Base-by-base conservation (phyloP, 2,329 filamentous ascomycete genomes). In the Xylariaceae sp. region DNA sequence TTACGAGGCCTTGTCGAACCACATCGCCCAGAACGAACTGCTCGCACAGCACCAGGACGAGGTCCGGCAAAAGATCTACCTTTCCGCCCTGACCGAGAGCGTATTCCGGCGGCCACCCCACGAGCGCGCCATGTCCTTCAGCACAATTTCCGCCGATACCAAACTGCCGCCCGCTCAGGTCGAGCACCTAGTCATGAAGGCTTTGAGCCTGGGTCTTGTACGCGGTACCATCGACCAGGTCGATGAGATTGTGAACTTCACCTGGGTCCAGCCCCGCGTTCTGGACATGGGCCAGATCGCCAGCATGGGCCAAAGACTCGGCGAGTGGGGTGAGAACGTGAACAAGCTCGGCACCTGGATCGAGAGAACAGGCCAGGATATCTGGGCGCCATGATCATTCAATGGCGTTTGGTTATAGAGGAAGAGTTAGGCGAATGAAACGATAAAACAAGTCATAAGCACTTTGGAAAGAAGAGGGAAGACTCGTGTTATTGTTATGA, bases 241-340 rank as follows among this genome's bases (percentile, higher is more conserved):
- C 37, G 91, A 91, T 52, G 88, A 92, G 75, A 86, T 97, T 66
- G 94, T 94, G 49, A 86, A 92, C 73, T 97, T 99, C 76, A 93
- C 93, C 70, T 99, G 94, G 94, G 94, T 99, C 60, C 94, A 99
- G 78, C 94, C 94, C 18, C 97, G 97, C 83, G 92, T 99, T 37
- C 78, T 99, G 66, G 94, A 97, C 74, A 91, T 92, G 86, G 87
- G 86, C 75, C 94, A 97, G 80, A 96, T 99, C 68, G 90, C 89
- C 70, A 90, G 87, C 70, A 97, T 99, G 93, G 85, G 90, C 70
- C 82, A 85, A 71, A 82, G 94, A 68, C 77, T 99, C 71, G 87
- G 88, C 73, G 93, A 99, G 70, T 99, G 94, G 94, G 92, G 97
- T 73, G 87, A 88, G 54, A 96, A 92, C 72, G 93, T 99, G 65